A percentile compares a stretch with the other conserved stretches of the same genome.
Evolutionary conservation across 345 rosid genomes (phyloP).

Genomic region (Capsella bursapastoris): DNA sequence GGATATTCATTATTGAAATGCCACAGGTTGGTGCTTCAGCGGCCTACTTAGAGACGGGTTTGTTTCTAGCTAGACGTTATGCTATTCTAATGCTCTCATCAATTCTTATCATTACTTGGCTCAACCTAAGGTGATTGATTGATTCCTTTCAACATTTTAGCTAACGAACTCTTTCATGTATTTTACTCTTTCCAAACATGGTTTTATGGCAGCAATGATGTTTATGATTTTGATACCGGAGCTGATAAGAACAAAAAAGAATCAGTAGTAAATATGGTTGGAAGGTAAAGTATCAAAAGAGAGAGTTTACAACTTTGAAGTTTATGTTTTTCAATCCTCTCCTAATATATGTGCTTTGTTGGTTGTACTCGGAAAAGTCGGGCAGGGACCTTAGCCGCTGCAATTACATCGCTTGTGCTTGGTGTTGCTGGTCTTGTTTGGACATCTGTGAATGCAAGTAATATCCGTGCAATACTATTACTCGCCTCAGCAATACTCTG

Average conservation of each 20-base stretch:
- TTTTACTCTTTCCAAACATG: conserved; percentile 4
- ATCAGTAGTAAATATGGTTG: conserved; percentile 79
- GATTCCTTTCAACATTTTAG: not conserved
- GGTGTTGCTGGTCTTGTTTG: conserved; percentile 68
- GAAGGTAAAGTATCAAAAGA: conserved; percentile 60
- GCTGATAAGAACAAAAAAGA: conserved; percentile 92
- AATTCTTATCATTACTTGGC: conserved; percentile 77
- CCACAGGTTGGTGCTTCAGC: conserved; percentile 81
- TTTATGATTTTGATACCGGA: conserved; percentile 93
- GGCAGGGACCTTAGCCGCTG: conserved; percentile 62
- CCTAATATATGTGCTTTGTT: not conserved
- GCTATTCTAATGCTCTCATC: conserved; percentile 72
- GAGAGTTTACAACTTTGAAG: conserved; percentile 8
- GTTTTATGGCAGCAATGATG: conserved; percentile 80
- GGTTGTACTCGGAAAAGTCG: conserved; percentile 54
- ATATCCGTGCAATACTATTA: conserved; percentile 58
- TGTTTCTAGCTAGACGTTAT: conserved; percentile 58
- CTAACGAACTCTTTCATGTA: conserved; percentile 11
- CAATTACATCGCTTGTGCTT: conserved; percentile 55
- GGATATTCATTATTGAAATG: conserved; percentile 11
- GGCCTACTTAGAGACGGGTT: conserved; percentile 77
- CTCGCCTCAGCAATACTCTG: conserved; percentile 69
- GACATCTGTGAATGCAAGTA: conserved; percentile 65
- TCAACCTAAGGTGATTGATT: conserved; percentile 71
- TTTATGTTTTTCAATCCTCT: not conserved